Conservation (phyloP, 2,329 filamentous ascomycete species). For the Orbilia brochopaga region DNA sequence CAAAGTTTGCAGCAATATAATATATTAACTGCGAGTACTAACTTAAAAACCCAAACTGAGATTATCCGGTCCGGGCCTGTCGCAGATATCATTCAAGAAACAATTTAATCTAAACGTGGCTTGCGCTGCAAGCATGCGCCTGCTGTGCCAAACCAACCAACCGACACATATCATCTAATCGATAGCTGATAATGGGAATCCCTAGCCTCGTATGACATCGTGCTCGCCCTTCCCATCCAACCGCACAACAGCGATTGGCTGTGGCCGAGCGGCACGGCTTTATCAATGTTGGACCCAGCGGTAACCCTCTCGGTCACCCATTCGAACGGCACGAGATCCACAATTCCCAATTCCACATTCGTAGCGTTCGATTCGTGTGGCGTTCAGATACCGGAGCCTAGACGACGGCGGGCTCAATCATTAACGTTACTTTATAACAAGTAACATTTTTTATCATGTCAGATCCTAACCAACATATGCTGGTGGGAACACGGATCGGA, state of each 20-base stretch:
- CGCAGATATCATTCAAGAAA: not conserved
- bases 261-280: conserved; percentile 36
- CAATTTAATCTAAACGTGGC: conserved; percentile 5
- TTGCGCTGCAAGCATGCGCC: not conserved
- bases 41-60: conserved; percentile 14
- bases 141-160: conserved; percentile 26
- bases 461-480: conserved; percentile 16
- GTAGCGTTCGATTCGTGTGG: not conserved
- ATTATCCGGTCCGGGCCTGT: conserved; percentile 28
- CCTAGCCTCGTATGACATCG: conserved; percentile 14
- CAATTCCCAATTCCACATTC: not conserved
- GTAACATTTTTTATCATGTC: conserved; percentile 4
- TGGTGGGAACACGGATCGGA: conserved; percentile 12
- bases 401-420: not conserved
- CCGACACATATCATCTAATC: conserved; percentile 35
- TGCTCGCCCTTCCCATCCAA: not conserved
- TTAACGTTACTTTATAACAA: no score
- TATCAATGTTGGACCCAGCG: conserved; percentile 33
- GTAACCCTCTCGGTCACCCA: conserved; percentile 12
- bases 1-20: not conserved
- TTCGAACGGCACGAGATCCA: not conserved
- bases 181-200: conserved; percentile 23
- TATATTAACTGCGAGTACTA: no score
- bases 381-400: not conserved
- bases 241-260: conserved; percentile 4